phyloP scores from a whole-genome alignment of 2,329 filamentous ascomycete genomes.

The Cladophialophora exuberans region DNA sequence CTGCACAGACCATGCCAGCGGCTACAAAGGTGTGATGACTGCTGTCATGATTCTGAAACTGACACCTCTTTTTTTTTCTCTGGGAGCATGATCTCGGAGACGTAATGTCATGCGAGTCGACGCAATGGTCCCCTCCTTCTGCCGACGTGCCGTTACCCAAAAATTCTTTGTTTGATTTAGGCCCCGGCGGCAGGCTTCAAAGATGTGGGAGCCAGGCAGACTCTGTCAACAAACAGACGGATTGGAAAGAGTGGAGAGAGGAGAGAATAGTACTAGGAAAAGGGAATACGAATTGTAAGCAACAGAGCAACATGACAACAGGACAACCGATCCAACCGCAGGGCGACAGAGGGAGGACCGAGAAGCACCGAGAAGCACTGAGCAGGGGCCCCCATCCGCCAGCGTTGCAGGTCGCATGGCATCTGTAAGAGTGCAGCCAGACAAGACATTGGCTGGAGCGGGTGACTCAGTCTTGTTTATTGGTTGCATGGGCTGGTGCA shows the following conservation, averaged over 20 bases:
- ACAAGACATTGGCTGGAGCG: background rate
- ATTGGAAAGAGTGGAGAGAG: background rate
- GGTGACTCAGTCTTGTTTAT: conserved; percentile 5
- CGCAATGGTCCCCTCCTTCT: conserved; percentile 6
- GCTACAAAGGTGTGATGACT: background rate
- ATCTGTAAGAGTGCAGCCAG: background rate
- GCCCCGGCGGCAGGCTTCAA: background rate
- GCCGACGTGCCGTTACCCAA: conserved; percentile 2
- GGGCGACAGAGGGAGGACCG: conserved; percentile 1
- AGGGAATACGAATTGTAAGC: conserved; percentile 13
- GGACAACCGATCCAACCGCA: background rate
- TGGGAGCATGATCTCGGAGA: conserved; percentile 1
- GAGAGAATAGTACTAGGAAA: no score
- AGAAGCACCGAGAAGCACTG: conserved; percentile 1
- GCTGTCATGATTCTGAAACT: background rate
- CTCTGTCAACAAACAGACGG: conserved; percentile 10
- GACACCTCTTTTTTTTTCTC: background rate
- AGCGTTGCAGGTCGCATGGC: conserved; percentile 5
- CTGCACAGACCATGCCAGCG: background rate
- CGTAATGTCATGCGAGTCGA: conserved; percentile 12
- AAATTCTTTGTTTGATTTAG: no score
- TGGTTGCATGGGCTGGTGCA: conserved; percentile 9
- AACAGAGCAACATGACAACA: no score
- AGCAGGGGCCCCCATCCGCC: background rate
- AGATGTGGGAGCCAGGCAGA: conserved; percentile 6